Conservation (phyloP, 108 stramenopile genomes). For the Nannochloropsis oceanica region DNA sequence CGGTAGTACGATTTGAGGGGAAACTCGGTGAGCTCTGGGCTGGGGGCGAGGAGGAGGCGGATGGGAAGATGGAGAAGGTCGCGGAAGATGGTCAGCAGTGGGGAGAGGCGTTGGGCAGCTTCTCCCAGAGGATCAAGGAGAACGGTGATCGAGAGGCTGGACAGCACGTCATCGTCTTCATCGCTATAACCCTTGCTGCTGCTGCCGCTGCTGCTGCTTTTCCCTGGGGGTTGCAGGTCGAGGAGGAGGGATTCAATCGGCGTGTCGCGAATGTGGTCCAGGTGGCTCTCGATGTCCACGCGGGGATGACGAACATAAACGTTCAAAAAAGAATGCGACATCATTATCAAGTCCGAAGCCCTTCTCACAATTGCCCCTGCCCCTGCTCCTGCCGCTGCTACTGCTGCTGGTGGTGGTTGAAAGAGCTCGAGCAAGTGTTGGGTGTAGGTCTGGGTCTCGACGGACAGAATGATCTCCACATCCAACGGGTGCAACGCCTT, state of each 20-base stretch:
- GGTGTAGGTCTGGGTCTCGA: not conserved
- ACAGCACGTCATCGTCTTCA: not conserved
- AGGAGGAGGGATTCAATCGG: not conserved
- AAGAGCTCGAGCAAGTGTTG: not conserved
- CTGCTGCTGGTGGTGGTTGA: not conserved
- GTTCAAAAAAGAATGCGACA: not conserved
- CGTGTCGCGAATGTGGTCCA: not conserved
- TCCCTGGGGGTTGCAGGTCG: not conserved
- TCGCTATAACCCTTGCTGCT: not conserved
- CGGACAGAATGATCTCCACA: not conserved
- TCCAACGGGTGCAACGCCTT: not conserved
- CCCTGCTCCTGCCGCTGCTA: not conserved
- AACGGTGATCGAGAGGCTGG: slow-evolving; percentile 43
- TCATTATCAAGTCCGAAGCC: not conserved
- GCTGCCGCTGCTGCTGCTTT: not conserved
- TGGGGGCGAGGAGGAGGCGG: slow-evolving; percentile 50
- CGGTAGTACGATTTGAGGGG: slow-evolving; percentile 85
- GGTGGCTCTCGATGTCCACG: not conserved
- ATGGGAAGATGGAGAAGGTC: slow-evolving; percentile 56
- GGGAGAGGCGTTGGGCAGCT: slow-evolving; percentile 65
- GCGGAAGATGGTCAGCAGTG: slow-evolving; percentile 53
- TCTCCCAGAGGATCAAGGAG: slow-evolving; percentile 71
- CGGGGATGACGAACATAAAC: not conserved
- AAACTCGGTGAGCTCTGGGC: slow-evolving; percentile 44
- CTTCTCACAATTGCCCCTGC: not conserved